Conservation (phyloP, 768 basidiomycete species). For the Boletellus sp. region DNA sequence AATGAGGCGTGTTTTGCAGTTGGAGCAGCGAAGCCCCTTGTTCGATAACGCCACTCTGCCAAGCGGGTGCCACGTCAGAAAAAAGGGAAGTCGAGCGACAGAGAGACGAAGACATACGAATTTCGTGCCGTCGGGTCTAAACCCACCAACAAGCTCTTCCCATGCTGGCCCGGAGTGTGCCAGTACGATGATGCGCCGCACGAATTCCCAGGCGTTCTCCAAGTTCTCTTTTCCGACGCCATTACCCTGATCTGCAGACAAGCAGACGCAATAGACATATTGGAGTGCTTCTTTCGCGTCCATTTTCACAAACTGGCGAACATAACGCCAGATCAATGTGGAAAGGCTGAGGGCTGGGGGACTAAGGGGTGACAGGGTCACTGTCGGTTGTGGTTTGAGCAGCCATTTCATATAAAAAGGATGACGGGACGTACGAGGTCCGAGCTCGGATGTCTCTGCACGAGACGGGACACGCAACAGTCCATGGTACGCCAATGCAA, state of each 20-base stretch:
- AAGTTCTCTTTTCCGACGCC: slow-evolving; percentile 82
- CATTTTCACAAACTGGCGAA: slow-evolving; percentile 87
- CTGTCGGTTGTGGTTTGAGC: slow-evolving; percentile 34
- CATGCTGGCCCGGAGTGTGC: slow-evolving; percentile 78
- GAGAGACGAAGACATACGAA: slow-evolving; percentile 52
- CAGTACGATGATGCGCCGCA: slow-evolving; percentile 71
- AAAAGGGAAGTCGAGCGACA: background rate
- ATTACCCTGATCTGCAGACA: slow-evolving; percentile 67
- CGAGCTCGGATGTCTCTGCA: slow-evolving; percentile 81
- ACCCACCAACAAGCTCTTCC: slow-evolving; percentile 94
- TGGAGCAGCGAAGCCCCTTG: slow-evolving; percentile 75
- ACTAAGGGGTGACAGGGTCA: slow-evolving; percentile 62
- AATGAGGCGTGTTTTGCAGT: slow-evolving; percentile 60
- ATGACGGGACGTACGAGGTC: slow-evolving; percentile 55
- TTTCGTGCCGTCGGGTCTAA: slow-evolving; percentile 83
- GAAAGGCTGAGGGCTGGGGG: slow-evolving; percentile 77
- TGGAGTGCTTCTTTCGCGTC: slow-evolving; percentile 93
- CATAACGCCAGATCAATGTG: slow-evolving; percentile 87
- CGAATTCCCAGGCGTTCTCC: slow-evolving; percentile 76
- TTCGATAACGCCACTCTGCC: slow-evolving; percentile 82
- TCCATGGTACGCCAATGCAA: slow-evolving; percentile 91
- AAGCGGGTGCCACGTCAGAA: background rate
- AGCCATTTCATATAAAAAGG: background rate
- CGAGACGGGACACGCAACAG: slow-evolving; percentile 78
- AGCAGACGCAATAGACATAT: slow-evolving; percentile 85